Conservation (phyloP, 805 yeast species). For the Scheffersomyces stipitis region DNA sequence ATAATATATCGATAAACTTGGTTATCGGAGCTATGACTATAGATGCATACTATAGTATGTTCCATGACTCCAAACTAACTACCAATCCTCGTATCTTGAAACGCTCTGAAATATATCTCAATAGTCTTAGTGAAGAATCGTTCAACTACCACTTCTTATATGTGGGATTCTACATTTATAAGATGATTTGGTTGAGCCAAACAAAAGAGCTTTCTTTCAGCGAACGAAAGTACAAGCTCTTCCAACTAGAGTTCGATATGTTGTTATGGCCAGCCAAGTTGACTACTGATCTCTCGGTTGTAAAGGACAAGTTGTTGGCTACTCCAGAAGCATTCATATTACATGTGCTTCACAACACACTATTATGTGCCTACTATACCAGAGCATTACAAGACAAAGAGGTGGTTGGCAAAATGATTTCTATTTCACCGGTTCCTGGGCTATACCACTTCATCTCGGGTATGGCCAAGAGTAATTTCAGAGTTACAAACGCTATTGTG, state of each 20-base stretch:
- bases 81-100: constrained; percentile 5
- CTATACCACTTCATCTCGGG: constrained; percentile 20
- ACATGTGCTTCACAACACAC: constrained; percentile 19
- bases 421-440: constrained; percentile 21
- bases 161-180: constrained; percentile 14
- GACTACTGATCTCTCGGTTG: constrained; percentile 16
- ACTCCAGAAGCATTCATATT: constrained; percentile 18
- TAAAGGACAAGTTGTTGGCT: constrained; percentile 17
- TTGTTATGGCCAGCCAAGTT: constrained; percentile 21
- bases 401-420: constrained; percentile 12
- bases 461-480: constrained; percentile 20
- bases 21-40: constrained; percentile 16
- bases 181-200: constrained; percentile 13
- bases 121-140: constrained; percentile 7
- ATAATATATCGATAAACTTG: constrained; percentile 7
- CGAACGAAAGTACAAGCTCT: constrained; percentile 8
- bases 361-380: constrained; percentile 17
- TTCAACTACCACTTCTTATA: constrained; percentile 16
- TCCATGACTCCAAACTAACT: constrained; percentile 7
- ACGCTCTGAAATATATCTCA: constrained; percentile 1
- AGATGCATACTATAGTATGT: constrained; percentile 17
- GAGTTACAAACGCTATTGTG: constrained; percentile 12
- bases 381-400: constrained; percentile 9
- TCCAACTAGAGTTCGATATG: constrained; percentile 21
- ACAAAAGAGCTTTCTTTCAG: constrained; percentile 1